Conservation (phyloP, 202 grass and related monocot species). For the Carex arenaria region DNA sequence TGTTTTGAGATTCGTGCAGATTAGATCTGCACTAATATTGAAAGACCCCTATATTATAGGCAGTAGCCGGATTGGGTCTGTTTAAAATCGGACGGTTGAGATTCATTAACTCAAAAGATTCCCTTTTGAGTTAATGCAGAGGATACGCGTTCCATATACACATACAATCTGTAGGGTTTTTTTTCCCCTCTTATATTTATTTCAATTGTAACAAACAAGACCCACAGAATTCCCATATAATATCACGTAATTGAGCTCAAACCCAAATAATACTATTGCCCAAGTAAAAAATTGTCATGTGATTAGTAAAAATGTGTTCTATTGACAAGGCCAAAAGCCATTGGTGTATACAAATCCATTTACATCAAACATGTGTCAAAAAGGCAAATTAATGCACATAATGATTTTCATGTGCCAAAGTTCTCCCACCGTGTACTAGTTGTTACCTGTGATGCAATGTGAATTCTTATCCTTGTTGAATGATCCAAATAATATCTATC, state of each 20-base stretch:
- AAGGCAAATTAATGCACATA: background rate
- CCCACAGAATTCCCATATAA: background rate
- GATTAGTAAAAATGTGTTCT: background rate
- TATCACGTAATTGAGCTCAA: background rate
- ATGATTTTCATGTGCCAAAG: background rate
- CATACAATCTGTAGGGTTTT: background rate
- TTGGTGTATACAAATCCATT: background rate
- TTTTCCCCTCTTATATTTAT: background rate
- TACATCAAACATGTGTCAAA: background rate
- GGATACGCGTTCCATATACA: no score
- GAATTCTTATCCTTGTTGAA: background rate
- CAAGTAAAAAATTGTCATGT: background rate
- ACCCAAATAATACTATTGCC: background rate
- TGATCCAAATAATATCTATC: background rate
- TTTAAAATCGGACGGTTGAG: no score
- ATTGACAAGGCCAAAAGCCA: background rate
- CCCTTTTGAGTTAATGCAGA: no score
- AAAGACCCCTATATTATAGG: no score
- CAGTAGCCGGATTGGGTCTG: no score
- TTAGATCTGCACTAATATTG: no score
- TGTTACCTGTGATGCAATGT: background rate
- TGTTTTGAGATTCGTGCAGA: no score
- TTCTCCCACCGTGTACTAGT: background rate
- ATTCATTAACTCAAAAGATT: no score
- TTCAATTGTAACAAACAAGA: background rate